phyloP scores from a whole-genome alignment of 1,284 basidiomycete species.

The Volvariella surrecta region DNA sequence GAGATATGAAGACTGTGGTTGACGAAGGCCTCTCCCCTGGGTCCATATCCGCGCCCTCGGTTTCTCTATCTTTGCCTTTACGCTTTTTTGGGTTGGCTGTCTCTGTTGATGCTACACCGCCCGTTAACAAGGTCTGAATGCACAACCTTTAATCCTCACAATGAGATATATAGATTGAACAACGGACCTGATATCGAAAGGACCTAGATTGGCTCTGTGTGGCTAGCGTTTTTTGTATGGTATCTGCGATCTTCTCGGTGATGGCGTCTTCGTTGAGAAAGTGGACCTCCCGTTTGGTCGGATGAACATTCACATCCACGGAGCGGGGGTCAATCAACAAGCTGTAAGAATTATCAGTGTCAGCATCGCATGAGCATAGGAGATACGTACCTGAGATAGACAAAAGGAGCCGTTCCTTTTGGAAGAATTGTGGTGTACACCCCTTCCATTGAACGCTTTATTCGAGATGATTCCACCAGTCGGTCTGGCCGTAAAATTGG shows the following conservation, averaged over 20 bases:
- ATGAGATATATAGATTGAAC: not conserved
- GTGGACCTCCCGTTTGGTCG: constrained; percentile 95
- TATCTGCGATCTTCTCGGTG: constrained; percentile 72
- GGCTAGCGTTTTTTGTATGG: constrained; percentile 59
- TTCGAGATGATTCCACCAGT: constrained; percentile 82
- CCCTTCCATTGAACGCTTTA: constrained; percentile 84
- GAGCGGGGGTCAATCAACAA: constrained; percentile 80
- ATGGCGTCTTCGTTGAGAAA: constrained; percentile 92
- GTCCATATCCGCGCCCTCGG: constrained; percentile 21
- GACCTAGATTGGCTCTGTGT: constrained; percentile 61
- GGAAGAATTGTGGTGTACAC: constrained; percentile 86
- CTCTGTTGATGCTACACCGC: constrained; percentile 29
- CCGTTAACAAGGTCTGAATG: constrained; percentile 58
- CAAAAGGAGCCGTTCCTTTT: constrained; percentile 86
- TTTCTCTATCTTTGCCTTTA: constrained; percentile 34
- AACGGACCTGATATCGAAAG: constrained; percentile 75
- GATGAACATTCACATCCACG: constrained; percentile 97
- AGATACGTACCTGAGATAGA: constrained; percentile 74
- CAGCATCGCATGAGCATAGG: not conserved
- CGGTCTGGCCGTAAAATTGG: constrained; percentile 59
- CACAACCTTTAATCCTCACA: not conserved
- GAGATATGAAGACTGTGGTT: constrained; percentile 9
- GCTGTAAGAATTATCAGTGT: constrained; percentile 28
- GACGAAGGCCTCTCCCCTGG: constrained; percentile 20
- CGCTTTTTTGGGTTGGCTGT: constrained; percentile 25